phyloP scores from a whole-genome alignment of 208 protist genomes.

The Acanthamoeba lugdunensis region DNA sequence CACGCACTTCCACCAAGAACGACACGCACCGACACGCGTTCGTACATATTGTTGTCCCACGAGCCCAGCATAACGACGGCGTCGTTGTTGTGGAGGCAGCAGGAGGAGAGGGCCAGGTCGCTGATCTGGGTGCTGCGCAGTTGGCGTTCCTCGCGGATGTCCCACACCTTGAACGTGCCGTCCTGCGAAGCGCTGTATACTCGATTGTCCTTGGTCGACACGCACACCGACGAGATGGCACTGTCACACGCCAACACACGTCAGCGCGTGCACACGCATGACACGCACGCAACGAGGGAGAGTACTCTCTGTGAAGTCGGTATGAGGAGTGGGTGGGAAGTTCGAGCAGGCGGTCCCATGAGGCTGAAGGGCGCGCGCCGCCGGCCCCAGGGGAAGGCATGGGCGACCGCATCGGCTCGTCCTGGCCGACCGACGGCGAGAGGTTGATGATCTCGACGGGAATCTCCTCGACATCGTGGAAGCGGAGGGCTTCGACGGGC shows the following conservation, averaged over 20 bases:
- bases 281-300: neutral
- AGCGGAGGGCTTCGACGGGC: neutral
- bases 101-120: slow-evolving; percentile 80
- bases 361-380: neutral
- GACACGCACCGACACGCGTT: neutral
- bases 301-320: slow-evolving; percentile 40
- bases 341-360: neutral
- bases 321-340: slow-evolving; percentile 34
- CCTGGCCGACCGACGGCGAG: neutral
- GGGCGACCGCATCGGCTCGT: neutral
- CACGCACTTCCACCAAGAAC: neutral
- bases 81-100: slow-evolving; percentile 77
- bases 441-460: neutral
- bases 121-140: slow-evolving; percentile 76
- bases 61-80: slow-evolving; percentile 83
- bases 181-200: slow-evolving; percentile 85
- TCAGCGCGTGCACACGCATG: neutral
- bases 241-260: slow-evolving; percentile 34
- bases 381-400: neutral
- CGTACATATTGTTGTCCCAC: slow-evolving; percentile 86
- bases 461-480: slow-evolving; percentile 15
- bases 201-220: slow-evolving; percentile 76
- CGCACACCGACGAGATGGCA: slow-evolving; percentile 75
- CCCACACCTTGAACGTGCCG: slow-evolving; percentile 83
- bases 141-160: slow-evolving; percentile 80